Base-by-base conservation (phyloP, 768 basidiomycete genomes). In the Coprinellus micaceus region DNA sequence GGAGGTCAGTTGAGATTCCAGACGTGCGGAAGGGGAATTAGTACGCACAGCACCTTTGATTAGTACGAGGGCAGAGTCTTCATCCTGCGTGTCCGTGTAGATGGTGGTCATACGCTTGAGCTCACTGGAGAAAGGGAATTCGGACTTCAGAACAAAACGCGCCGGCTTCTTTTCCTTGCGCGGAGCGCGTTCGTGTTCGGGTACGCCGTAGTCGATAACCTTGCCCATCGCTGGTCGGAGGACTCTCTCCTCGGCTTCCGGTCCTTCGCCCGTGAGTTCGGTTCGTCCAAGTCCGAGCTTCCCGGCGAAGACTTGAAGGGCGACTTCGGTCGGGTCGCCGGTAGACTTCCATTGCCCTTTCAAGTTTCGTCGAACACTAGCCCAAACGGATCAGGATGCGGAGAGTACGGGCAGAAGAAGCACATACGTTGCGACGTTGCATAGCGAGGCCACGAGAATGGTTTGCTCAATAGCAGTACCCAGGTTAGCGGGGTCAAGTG, bases 301-400 rank as follows among this genome's bases (percentile, higher is more conserved):
- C 49, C 75, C 73, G 1, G 81, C 79, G 54, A 82, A 80, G 21
- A 81, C 79, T 61, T 81, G 80, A 4, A 82, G 73, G 3, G 81
- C 81, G n/a, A 81, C 75, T 61, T 82, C 80, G 1, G 82, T 82
- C 2, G 82, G 80, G 58, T 82, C 82, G 22, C 82, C 82, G 41
- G 75, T 78, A 10, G 79, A 69, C 54, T 71, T 73, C 75, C 75
- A 75, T 58, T 77, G 63, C 56, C 76, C 80, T 66, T 76, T 69
- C 44, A 70, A 53, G 52, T 69, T 73, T 57, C 69, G 70, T 46
- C 61, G 72, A 58, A 67, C 75, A 60, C 65, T 80, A 51, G 3
- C 53, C 39, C 22, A 7, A 12, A 15, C 39, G 37, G 30, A 11
- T 1, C 28, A 45, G 15, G 17, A 12, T 17, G 50, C 13, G 15